Evolutionary conservation across 1,139 yeast species (phyloP), one percentile per base, ranked within the genome.

Genomic region (Wickerhamiella infanticola): DNA sequence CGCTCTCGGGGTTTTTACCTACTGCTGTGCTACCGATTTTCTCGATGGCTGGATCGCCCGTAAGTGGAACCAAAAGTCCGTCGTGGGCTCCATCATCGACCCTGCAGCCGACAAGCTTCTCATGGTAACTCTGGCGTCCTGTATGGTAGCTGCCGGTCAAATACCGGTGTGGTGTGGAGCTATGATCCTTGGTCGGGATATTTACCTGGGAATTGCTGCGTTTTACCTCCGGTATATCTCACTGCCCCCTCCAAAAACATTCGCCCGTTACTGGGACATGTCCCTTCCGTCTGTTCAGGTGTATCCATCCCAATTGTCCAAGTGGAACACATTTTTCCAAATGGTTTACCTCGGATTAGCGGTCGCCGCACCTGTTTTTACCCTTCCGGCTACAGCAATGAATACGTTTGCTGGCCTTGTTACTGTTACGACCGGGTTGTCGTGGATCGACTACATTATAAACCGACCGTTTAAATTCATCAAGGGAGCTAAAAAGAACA

Each of bases 21-120:
- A 84, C 56, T 86, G 96, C 0, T 83, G 96, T 54, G 61, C 86
- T 8, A 88, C 98, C 0, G 99, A 93, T 61, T 79, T 83, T 54
- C 64, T 88, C 25, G 99, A 93, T 61, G 98, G 99, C 0, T 83
- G 66, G 58, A 75, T 93, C 53, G 98, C 99, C 7, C 70, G 99
- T 46, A 73, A 64, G 50, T 88, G 65, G 67, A 78, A 85, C 47
- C 69, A 81, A 73, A 75, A 77, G 56, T 79, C 95, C 0, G 79
- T 83, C 2, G 74, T 88, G 3, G 99, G 99, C 0, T 81, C 95
- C 0, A 80, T 93, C 24, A 68, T 93, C 39, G 99, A 93, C 58
- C 98, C 99, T 0, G 72, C 86, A 67, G 99, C 98, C 0, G 99
- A 93, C 60, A 93, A 93, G 62, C 68, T 83, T 25, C 68, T 93